Percentiles rank a stretch among this genome's conserved stretches.
These are phyloP conservation scores for Hordeum pubiflorum DNA, from an alignment of 202 grass and related monocot genomes.

Conservation along the genomic window DNA sequence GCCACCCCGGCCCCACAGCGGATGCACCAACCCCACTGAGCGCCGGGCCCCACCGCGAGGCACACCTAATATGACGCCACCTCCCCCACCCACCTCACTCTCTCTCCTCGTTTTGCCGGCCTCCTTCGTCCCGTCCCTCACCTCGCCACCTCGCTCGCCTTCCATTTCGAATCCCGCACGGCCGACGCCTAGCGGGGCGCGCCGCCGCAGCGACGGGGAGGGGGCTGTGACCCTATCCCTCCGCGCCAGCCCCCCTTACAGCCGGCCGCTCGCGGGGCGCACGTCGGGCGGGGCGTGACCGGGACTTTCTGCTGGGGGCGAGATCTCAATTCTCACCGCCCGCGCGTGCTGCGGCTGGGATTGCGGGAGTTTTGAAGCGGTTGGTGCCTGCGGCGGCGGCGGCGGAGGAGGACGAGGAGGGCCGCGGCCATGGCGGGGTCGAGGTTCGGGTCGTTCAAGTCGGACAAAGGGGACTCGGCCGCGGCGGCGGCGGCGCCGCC, in stretches of 20 bases:
- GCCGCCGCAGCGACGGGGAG: background rate
- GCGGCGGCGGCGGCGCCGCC: constrained; percentile 27
- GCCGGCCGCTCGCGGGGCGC: background rate
- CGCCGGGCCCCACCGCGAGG: constrained; percentile 1
- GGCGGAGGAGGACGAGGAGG: background rate
- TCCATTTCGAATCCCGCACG: background rate
- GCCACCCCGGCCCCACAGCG: background rate
- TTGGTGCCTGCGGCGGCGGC: too few species aligned
- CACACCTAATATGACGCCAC: constrained; percentile 27
- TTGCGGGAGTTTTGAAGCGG: background rate
- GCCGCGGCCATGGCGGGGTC: constrained; percentile 46
- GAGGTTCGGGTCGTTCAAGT: constrained; percentile 65
- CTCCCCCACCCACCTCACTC: background rate
- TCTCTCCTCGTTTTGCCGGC: background rate
- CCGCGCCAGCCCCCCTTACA: background rate
- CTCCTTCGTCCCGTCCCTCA: background rate
- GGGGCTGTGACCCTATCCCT: background rate
- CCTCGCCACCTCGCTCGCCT: background rate
- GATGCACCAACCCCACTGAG: constrained; percentile 12
- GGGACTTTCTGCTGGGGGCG: background rate
- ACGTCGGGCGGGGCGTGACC: background rate
- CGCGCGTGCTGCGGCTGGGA: background rate
- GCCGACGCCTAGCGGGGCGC: background rate
- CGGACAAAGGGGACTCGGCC: constrained; percentile 57
- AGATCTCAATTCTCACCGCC: constrained; percentile 7